Conservation (phyloP, 176 grass and related monocot species). For the Triticum turgidum region DNA sequence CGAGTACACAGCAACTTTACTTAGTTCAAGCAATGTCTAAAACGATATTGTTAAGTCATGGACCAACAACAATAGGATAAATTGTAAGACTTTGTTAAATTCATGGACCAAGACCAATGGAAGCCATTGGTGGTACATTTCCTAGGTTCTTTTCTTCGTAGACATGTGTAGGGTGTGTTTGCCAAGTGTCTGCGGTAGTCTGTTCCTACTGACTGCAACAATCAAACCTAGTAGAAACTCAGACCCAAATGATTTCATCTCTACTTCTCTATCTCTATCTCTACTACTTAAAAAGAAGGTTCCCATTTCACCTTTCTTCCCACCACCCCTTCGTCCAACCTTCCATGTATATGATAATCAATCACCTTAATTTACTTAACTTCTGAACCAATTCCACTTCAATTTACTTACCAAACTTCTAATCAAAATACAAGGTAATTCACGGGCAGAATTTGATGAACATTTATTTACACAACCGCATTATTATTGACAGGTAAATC, state of each 20-base stretch:
- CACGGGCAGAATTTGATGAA: too few species aligned
- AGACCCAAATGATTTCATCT: not conserved
- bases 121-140: not conserved
- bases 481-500: too few species aligned
- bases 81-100: not conserved
- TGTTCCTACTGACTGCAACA: not conserved
- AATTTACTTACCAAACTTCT: too few species aligned
- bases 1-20: not conserved
- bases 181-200: not conserved
- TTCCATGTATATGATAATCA: too few species aligned
- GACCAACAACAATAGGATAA: not conserved
- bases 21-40: not conserved
- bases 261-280: too few species aligned
- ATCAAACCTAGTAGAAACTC: not conserved
- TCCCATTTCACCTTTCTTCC: too few species aligned
- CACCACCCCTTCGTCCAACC: too few species aligned
- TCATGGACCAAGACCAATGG: not conserved
- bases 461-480: too few species aligned
- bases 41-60: not conserved
- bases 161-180: not conserved
- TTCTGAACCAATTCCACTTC: too few species aligned
- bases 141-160: not conserved
- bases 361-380: too few species aligned
- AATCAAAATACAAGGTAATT: too few species aligned
- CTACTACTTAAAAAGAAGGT: too few species aligned